Evolutionary conservation across 768 basidiomycete genomes (phyloP).

Genomic region (Rhodotorula diobovata): DNA sequence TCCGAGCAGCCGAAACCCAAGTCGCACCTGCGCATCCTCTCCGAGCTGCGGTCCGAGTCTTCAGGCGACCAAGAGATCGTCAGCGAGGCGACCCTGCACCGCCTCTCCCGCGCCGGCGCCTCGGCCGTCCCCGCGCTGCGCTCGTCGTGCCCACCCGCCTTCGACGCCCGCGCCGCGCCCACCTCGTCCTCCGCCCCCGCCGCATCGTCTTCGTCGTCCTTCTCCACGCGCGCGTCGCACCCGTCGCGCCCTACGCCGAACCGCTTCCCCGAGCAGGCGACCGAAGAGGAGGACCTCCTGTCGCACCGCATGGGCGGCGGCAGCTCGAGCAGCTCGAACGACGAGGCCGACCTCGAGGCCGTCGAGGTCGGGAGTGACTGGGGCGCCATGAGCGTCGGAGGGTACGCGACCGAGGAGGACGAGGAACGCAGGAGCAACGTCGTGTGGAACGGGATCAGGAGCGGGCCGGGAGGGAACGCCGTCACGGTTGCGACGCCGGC

Average conservation of each 20-base stretch:
- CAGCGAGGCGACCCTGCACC: constrained; percentile 40
- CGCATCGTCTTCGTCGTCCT: constrained; percentile 1
- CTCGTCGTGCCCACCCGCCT: background rate
- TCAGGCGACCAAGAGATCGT: constrained; percentile 38
- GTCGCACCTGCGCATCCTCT: constrained; percentile 38
- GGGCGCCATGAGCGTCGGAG: constrained; percentile 30
- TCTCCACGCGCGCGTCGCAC: background rate
- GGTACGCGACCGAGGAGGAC: constrained; percentile 28
- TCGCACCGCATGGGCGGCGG: background rate
- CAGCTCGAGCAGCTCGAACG: background rate
- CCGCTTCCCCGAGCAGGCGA: constrained; percentile 32
- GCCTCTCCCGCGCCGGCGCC: constrained; percentile 29
- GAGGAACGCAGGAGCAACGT: constrained; percentile 25
- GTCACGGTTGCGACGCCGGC: background rate
- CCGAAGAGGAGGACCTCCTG: constrained; percentile 3
- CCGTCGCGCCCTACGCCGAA: constrained; percentile 22
- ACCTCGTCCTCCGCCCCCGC: background rate
- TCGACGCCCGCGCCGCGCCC: background rate
- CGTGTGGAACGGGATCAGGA: constrained; percentile 37
- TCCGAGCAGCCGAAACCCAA: constrained; percentile 38
- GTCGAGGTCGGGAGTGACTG: constrained; percentile 31
- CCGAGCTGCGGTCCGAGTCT: constrained; percentile 30
- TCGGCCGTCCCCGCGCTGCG: constrained; percentile 25
- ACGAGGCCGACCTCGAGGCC: constrained; percentile 3
- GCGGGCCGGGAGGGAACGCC: constrained; percentile 15